Conservation (phyloP, 352 stramenopile species). For the Salisapilia sapeloensis region DNA sequence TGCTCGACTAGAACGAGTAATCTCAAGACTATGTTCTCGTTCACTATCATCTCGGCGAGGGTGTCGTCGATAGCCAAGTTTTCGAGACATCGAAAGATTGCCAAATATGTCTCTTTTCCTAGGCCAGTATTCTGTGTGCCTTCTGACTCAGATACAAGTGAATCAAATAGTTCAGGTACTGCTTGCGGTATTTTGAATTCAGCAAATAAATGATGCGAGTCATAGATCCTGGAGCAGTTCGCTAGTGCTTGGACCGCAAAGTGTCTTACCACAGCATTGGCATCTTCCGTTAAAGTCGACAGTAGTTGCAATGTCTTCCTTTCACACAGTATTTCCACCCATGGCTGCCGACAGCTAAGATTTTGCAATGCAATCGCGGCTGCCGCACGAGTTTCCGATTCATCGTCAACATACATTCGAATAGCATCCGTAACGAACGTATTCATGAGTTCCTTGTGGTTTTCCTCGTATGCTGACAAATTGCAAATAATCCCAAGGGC, state of each 20-base stretch:
- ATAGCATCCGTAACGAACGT: slow-evolving; percentile 51
- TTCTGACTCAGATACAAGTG: too few species aligned
- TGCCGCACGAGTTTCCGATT: slow-evolving; percentile 47
- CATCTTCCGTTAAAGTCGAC: slow-evolving; percentile 28
- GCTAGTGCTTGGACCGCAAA: slow-evolving; percentile 48
- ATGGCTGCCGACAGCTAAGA: slow-evolving; percentile 46
- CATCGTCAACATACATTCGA: slow-evolving; percentile 45
- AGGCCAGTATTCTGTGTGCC: not conserved
- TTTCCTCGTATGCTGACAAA: slow-evolving; percentile 48
- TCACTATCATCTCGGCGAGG: slow-evolving; percentile 31
- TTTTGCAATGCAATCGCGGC: slow-evolving; percentile 61
- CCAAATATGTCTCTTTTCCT: slow-evolving; percentile 32
- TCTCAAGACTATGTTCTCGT: slow-evolving; percentile 23
- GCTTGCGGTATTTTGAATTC: slow-evolving; percentile 38
- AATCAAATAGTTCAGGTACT: slow-evolving; percentile 31
- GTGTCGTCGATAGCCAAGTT: slow-evolving; percentile 46
- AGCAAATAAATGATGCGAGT: slow-evolving; percentile 54
- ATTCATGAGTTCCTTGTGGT: slow-evolving; percentile 70
- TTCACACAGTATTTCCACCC: slow-evolving; percentile 69
- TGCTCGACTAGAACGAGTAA: slow-evolving; percentile 29
- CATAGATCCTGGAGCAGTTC: slow-evolving; percentile 60
- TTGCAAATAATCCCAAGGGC: slow-evolving; percentile 66
- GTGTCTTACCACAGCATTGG: slow-evolving; percentile 31
- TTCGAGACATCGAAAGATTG: slow-evolving; percentile 45
- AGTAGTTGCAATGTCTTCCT: slow-evolving; percentile 45